Base-by-base conservation (phyloP, 108 stramenopile genomes). In the Hondaea fermentalgiana region DNA sequence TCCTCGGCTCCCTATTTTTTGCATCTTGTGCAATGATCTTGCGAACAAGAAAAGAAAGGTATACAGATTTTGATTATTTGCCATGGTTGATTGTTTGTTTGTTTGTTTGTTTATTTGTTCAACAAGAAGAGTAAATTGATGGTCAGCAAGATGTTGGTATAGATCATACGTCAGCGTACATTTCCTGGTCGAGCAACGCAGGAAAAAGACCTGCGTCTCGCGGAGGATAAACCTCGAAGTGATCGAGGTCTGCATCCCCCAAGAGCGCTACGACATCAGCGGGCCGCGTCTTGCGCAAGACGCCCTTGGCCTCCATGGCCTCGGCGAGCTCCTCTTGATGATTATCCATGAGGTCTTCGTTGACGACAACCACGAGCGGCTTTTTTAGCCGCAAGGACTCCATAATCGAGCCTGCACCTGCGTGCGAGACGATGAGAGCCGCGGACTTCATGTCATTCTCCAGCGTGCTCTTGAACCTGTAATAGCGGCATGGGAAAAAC, bases 381-480 rank as follows among this genome's bases (percentile, higher is more conserved):
- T 92, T 93, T 19, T 49, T 23, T 1, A 44, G 16, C 49, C 21
- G 60, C 47, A 87, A 60, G 21, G 76, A 96, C 91, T 97, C 98
- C 93, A 97, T 94, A 51, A 98, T 91, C 23, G 95, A 96, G 6
- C 98, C 98, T 44, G 98, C 98, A 28, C 98, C 98, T 5, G 97
- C 96, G 90, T 98, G 98, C 69, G 94, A 94, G 14, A 98, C 49
- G 29, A 60, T 60, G 0, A 87, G 43, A 44, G 28, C 51, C 14
- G 25, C 87, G 49, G 59, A 35, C 29, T 25, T 6, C 53, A 60
- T 83, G 87, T 60, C 58, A 45, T 4, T 45, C n/a, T 21, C 42
- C 83, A 91, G 51, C 45, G n/a, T 21, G 88, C 90, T 2, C 5
- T 87, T 87, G 87, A 87, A 88, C 47, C 87, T 88, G 90, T 10